Base-by-base conservation (phyloP, 1,284 basidiomycete species). In the Heterobasidion annosum region DNA sequence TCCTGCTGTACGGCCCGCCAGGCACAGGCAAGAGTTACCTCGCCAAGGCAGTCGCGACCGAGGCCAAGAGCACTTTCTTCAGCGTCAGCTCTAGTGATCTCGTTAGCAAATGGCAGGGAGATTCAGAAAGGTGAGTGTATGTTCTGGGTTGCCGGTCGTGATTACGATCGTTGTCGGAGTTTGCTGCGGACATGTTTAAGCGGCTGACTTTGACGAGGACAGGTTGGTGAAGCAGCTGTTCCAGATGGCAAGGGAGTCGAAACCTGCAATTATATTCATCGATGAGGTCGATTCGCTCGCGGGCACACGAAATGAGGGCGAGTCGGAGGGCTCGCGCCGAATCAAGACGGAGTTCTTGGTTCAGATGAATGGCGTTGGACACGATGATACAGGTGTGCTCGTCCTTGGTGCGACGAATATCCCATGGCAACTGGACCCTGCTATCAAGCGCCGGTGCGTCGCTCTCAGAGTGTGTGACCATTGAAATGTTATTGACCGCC, bases 41-140 rank as follows among this genome's bases (percentile, higher is more conserved):
- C 45, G 96, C 96, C 1, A 99, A 99, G 71, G 96, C 97, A 0
- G 96, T 99, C 44, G 97, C 96, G 19, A 99, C 96, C 16, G 96
- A 99, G 70, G 93, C 96, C 56, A 98, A 99, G 74, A 93, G 93
- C 67, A 98, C 96, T 15, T 99, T 99, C 79, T 99, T 97, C 74
- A 93, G 90, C 62, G 93, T 99, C 57, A 93, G 90, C 63, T 94
- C 91, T 51, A 90, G 87, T 69, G 97, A 99, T 67, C 76, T 99
- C 53, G 97, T 99, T 55, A 96, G 92, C 70, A 99, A 99, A 71
- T 99, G 96, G 96, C 97, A 98, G 77, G 96, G 96, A 61, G 96
- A 99, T 72, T 95, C 91, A 18, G 96, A 99, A 72, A 78, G 92
- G 93, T 92, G 59, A 66, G 83, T 70, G 15, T 16, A 25, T 7